Percentiles rank a stretch among this genome's conserved stretches.
These are phyloP conservation scores for Geranomyces variabilis DNA, from an alignment of 192 early-diverging fungal genomes.

Conservation along the genomic window DNA sequence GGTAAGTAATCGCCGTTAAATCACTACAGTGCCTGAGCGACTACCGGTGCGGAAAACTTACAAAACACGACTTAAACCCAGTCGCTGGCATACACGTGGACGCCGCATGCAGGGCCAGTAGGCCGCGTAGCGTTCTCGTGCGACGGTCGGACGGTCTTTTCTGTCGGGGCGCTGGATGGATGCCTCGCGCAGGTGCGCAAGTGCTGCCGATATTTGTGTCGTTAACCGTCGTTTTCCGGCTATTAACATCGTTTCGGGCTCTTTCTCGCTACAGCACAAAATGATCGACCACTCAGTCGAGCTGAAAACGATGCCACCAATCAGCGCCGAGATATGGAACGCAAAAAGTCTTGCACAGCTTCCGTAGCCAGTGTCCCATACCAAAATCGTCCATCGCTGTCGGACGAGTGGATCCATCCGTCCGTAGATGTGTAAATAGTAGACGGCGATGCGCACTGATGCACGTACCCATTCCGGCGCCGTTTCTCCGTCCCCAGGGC, in stretches of 20 bases:
- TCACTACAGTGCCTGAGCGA: neutral
- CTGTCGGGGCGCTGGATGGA: conserved; percentile 26
- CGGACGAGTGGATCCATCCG: too few species aligned
- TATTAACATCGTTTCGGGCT: neutral
- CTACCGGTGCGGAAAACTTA: neutral
- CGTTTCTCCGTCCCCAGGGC: too few species aligned
- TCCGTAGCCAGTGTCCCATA: conserved; percentile 5
- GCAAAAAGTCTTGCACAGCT: conserved; percentile 7
- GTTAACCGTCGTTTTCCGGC: neutral
- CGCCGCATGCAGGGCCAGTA: conserved; percentile 27
- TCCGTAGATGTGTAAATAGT: too few species aligned
- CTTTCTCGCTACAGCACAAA: neutral
- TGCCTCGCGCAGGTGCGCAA: conserved; percentile 17
- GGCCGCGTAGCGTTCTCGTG: conserved; percentile 25
- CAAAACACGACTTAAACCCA: neutral
- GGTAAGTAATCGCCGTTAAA: conserved; percentile 10
- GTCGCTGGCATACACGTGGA: conserved; percentile 17
- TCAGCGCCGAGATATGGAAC: conserved; percentile 7
- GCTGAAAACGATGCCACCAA: neutral
- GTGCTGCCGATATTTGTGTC: neutral
- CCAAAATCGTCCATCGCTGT: too few species aligned
- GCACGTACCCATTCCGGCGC: too few species aligned
- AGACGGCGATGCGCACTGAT: too few species aligned
- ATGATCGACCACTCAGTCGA: neutral
- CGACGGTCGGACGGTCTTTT: conserved; percentile 21